Evolutionary conservation across 2,329 filamentous ascomycete species (phyloP).

Genomic region (Podosphaera fusca): DNA sequence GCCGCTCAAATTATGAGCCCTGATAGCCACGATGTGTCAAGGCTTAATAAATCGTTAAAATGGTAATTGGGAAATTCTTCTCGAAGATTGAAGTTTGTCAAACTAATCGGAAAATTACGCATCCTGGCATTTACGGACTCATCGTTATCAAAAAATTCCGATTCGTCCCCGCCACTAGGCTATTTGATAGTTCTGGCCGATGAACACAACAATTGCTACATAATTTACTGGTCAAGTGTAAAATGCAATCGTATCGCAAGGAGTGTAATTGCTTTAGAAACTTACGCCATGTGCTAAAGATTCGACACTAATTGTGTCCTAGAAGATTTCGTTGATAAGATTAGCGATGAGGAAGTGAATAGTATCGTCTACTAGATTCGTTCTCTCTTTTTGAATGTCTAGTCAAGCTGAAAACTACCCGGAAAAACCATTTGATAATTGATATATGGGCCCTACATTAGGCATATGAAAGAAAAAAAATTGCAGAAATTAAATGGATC

Average conservation of each 20-base stretch:
- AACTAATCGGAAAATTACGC: neutral
- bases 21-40: neutral
- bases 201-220: neutral
- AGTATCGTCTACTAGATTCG: neutral
- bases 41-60: neutral
- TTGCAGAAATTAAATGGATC: neutral
- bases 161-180: neutral
- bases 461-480: neutral
- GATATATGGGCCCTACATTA: neutral
- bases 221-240: constrained; percentile 1
- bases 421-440: too few species aligned
- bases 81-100: neutral
- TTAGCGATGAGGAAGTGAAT: neutral
- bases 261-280: constrained; percentile 1
- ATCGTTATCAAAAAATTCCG: constrained; percentile 1
- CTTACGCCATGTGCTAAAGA: neutral
- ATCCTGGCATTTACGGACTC: neutral
- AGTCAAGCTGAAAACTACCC: too few species aligned
- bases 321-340: neutral
- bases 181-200: constrained; percentile 1
- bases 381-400: too few species aligned
- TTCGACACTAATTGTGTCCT: neutral
- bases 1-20: neutral
- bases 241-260: constrained; percentile 1
- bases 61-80: neutral